Base-by-base conservation (phyloP, 1,284 basidiomycete genomes). In the Malassezia sp. region DNA sequence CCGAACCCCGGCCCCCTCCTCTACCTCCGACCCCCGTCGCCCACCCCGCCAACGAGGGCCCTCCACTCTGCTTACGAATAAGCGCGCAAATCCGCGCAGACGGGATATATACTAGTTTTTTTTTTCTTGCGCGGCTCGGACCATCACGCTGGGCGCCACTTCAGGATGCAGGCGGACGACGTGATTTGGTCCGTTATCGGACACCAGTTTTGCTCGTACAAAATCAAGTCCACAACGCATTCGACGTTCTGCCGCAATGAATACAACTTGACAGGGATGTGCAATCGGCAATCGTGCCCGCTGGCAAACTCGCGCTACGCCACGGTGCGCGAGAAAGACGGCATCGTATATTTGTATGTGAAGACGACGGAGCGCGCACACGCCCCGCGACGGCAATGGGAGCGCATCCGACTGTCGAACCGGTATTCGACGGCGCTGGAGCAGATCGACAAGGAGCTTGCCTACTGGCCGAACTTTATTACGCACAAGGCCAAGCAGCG, bases 401-500 rank as follows among this genome's bases (percentile, higher is more conserved):
- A 99, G 76, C 78, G 81, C 47, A 83, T 96, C 73, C 84, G 82
- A 63, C 78, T 97, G 11, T 89, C 86, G 15, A 88, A 84, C 68
- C 91, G 90, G 73, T 97, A 97, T 73, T 77, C 84, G 31, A 88
- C 86, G 71, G 90, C 93, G 3, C 75, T 99, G 38, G 86, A 91
- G 42, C 63, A 67, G 48, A 65, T 70, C 43, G 93, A 97, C 76
- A 80, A 79, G 54, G 87, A 96, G 68, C 78, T 97, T 56, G 79
- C 89, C 35, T 89, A 96, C 72, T 97, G 93, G 93, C 90, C 90
- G 9, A 91, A 89, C 62, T 97, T 93, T 71, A 82, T 82, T 45
- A 85, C 88, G 49, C 93, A 97, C 76, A 96, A 96, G 74, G 95
- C 91, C 77, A 99, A 97, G 76, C 93, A 99, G 74, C 80, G 93